Evolutionary conservation across 2,329 filamentous ascomycete genomes (phyloP).

Genomic region (Aspergillus terreus): DNA sequence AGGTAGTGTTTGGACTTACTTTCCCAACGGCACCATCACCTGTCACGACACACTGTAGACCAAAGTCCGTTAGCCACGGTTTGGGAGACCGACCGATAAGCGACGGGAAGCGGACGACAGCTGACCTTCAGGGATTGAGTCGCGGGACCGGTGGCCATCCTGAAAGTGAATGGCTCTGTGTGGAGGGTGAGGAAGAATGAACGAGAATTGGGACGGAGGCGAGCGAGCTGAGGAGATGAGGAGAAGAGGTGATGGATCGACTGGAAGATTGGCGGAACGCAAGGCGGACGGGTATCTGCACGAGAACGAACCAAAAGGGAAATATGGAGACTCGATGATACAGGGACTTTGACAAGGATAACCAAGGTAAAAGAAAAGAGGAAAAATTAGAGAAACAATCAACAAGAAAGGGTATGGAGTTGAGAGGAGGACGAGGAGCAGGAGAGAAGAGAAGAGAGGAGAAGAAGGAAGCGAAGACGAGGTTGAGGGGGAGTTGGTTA

Average conservation of each 20-base stretch:
- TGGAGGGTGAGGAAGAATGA: neutral
- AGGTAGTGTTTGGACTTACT: slow-evolving; percentile 52
- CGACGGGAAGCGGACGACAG: slow-evolving; percentile 4
- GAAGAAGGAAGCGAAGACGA: slow-evolving; percentile 2
- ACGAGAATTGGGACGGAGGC: neutral
- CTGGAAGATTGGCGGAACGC: neutral
- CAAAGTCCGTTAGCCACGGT: slow-evolving; percentile 37
- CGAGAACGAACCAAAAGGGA: neutral
- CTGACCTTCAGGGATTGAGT: slow-evolving; percentile 89
- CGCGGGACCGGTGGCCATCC: slow-evolving; percentile 74
- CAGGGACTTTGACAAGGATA: neutral
- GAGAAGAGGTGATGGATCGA: neutral
- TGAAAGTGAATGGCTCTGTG: neutral
- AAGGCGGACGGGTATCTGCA: neutral
- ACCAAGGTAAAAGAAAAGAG: neutral
- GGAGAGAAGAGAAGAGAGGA: neutral
- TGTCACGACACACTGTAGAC: slow-evolving; percentile 84
- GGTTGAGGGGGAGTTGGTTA: neutral
- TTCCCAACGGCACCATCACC: slow-evolving; percentile 99
- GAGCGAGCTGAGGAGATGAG: neutral
- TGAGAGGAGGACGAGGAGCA: neutral
- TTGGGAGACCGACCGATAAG: slow-evolving; percentile 9
- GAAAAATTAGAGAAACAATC: neutral
- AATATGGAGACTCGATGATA: neutral
- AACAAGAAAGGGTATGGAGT: neutral